Conservation (phyloP, 805 yeast species). For the Suhomyces vadensis region DNA sequence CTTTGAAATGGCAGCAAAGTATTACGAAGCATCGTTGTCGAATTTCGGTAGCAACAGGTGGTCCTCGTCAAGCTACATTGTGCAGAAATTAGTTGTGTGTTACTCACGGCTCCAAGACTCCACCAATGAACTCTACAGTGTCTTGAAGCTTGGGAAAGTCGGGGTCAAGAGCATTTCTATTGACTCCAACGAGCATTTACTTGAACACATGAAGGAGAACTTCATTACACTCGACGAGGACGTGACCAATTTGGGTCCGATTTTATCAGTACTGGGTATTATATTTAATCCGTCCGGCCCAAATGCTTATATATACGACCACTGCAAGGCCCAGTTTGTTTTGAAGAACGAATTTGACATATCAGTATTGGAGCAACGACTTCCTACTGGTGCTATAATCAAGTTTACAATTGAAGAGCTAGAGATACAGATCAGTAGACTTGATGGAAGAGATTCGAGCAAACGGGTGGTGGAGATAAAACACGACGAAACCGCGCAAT, state of each 20-base stretch:
- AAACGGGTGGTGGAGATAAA: not conserved
- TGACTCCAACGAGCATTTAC: not conserved
- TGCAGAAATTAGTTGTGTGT: slow-evolving; percentile 41
- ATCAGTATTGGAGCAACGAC: slow-evolving; percentile 4
- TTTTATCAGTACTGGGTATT: not conserved
- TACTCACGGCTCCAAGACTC: slow-evolving; percentile 30
- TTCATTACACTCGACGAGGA: not conserved
- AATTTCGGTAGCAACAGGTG: slow-evolving; percentile 36
- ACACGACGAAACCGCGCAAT: no score
- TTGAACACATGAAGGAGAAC: not conserved
- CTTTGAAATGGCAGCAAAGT: slow-evolving; percentile 18
- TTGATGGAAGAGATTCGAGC: slow-evolving; percentile 5
- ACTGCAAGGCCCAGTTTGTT: slow-evolving; percentile 20
- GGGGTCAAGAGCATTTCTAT: not conserved
- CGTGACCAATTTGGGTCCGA: not conserved
- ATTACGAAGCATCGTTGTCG: slow-evolving; percentile 17
- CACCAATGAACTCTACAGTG: slow-evolving; percentile 10
- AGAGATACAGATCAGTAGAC: slow-evolving; percentile 6
- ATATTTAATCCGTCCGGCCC: not conserved
- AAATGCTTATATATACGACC: slow-evolving; percentile 20
- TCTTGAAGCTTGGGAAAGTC: slow-evolving; percentile 1
- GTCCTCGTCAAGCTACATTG: slow-evolving; percentile 28
- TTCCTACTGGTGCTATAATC: slow-evolving; percentile 8
- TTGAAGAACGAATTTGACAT: slow-evolving; percentile 14
- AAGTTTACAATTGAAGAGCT: slow-evolving; percentile 13